Conservation (phyloP, 2,329 filamentous ascomycete genomes). For the Elsinoe ampelina region DNA sequence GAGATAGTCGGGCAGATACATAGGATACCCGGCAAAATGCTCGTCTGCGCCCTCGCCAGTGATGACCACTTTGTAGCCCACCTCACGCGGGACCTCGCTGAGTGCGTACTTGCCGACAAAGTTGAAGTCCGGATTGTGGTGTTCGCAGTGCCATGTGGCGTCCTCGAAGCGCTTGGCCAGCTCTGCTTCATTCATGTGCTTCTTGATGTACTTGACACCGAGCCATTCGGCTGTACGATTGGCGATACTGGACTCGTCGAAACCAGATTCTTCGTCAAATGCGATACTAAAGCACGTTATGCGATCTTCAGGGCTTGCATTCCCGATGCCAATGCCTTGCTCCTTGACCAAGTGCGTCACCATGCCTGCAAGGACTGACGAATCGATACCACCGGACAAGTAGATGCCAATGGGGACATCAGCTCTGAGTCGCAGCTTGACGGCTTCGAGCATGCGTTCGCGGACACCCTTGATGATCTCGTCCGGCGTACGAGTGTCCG, state of each 20-base stretch:
- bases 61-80: slow-evolving; percentile 46
- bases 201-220: slow-evolving; percentile 37
- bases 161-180: slow-evolving; percentile 37
- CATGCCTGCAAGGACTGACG: slow-evolving; percentile 49
- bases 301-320: slow-evolving; percentile 30
- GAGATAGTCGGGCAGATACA: slow-evolving; percentile 40
- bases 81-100: slow-evolving; percentile 35
- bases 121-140: slow-evolving; percentile 43
- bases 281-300: slow-evolving; percentile 45
- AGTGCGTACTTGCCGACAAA: slow-evolving; percentile 44
- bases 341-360: slow-evolving; percentile 43
- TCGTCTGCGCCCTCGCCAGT: slow-evolving; percentile 41
- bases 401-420: slow-evolving; percentile 52
- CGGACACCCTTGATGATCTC: slow-evolving; percentile 45
- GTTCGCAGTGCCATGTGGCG: slow-evolving; percentile 38
- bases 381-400: slow-evolving; percentile 50
- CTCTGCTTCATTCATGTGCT: slow-evolving; percentile 35
- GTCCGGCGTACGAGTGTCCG: slow-evolving; percentile 38
- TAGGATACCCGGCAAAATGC: slow-evolving; percentile 45
- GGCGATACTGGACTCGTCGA: slow-evolving; percentile 44
- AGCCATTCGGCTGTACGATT: slow-evolving; percentile 41
- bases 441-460: slow-evolving; percentile 41
- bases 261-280: slow-evolving; percentile 41
- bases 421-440: slow-evolving; percentile 45
- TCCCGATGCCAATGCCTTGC: slow-evolving; percentile 40